Conservation (phyloP, 495 filamentous ascomycete genomes). For the Immersiella caudata region DNA sequence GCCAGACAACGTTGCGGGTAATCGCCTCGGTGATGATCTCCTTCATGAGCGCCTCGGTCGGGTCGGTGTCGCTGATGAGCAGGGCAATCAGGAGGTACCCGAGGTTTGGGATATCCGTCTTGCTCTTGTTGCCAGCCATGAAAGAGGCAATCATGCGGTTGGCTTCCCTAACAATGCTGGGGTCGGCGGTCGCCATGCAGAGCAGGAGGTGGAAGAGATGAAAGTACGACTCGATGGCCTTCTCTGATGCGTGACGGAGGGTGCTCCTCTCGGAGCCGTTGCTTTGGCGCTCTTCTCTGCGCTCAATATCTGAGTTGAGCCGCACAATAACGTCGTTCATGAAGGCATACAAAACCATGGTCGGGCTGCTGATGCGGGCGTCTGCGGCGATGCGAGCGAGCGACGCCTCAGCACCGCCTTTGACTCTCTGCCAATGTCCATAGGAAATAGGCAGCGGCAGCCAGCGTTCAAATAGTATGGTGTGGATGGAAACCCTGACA, state of each 20-base stretch:
- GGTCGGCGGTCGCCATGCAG: slow-evolving; percentile 39
- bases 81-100: slow-evolving; percentile 52
- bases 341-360: slow-evolving; percentile 50
- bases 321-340: slow-evolving; percentile 57
- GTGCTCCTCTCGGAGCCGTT: slow-evolving; percentile 35
- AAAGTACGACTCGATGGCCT: slow-evolving; percentile 58
- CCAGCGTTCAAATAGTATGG: slow-evolving; percentile 46
- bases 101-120: slow-evolving; percentile 50
- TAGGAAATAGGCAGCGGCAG: slow-evolving; percentile 52
- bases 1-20: slow-evolving; percentile 56
- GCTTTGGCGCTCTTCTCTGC: background rate
- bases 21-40: slow-evolving; percentile 53
- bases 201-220: slow-evolving; percentile 57
- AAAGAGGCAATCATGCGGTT: slow-evolving; percentile 43
- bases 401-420: slow-evolving; percentile 22
- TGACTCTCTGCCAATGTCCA: slow-evolving; percentile 49
- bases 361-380: slow-evolving; percentile 18
- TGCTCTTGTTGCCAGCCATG: slow-evolving; percentile 41
- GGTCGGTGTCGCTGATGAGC: slow-evolving; percentile 48
- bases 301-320: slow-evolving; percentile 41
- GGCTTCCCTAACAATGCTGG: slow-evolving; percentile 32
- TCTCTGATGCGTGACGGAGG: slow-evolving; percentile 53
- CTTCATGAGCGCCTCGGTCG: slow-evolving; percentile 44
- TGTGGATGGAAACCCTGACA: slow-evolving; percentile 45
- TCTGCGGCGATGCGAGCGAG: slow-evolving; percentile 26